phyloP scores from a whole-genome alignment of 768 basidiomycete species.

The Auriscalpium orientale region DNA sequence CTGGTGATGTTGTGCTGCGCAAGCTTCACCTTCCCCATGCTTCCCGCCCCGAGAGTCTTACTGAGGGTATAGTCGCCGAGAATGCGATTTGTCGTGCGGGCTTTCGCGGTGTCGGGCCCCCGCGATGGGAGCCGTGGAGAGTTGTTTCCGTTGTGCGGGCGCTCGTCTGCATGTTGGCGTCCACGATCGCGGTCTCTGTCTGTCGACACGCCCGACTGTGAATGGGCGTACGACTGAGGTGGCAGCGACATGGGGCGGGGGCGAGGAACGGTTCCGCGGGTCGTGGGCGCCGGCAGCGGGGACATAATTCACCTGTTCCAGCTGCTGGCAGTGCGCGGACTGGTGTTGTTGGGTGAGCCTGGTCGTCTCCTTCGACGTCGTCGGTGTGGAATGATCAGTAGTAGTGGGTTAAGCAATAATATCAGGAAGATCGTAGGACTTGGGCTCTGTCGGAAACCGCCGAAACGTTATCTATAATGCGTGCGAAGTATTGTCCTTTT shows the following conservation, averaged over 20 bases:
- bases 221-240: slow-evolving; percentile 42
- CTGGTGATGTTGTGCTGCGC: slow-evolving; percentile 82
- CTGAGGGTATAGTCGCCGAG: slow-evolving; percentile 93
- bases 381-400: too few species aligned
- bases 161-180: slow-evolving; percentile 17
- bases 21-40: slow-evolving; percentile 99
- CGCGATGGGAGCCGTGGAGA: slow-evolving; percentile 7
- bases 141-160: slow-evolving; percentile 3
- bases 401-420: too few species aligned
- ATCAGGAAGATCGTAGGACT: too few species aligned
- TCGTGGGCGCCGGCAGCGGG: slow-evolving; percentile 17
- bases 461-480: too few species aligned
- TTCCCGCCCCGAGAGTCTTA: slow-evolving; percentile 95
- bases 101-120: slow-evolving; percentile 17
- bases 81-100: slow-evolving; percentile 39
- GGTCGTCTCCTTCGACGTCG: too few species aligned
- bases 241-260: slow-evolving; percentile 73
- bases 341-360: too few species aligned
- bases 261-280: slow-evolving; percentile 22
- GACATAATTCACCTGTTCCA: too few species aligned
- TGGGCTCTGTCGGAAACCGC: too few species aligned
- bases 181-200: slow-evolving; percentile 12
- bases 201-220: slow-evolving; percentile 19
- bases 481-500: too few species aligned
- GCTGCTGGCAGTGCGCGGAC: too few species aligned